Base-by-base conservation (phyloP, 305 asterid genomes). In the Fraxinus latifolia region DNA sequence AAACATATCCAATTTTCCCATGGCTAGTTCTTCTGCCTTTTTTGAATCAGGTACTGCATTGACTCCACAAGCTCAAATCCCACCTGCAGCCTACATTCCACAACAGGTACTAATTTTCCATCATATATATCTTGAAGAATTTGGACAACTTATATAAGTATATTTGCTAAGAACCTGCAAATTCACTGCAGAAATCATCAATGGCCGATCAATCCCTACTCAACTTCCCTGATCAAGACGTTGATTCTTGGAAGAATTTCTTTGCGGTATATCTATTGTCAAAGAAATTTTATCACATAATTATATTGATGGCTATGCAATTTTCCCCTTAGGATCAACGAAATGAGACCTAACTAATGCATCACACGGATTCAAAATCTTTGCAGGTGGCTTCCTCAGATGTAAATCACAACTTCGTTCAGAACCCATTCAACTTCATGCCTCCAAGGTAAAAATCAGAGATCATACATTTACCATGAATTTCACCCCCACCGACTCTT, bases 361-460 rank as follows among this genome's bases (percentile, higher is more conserved):
- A 62, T 62, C 7, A 3, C 7, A 11, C 25, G 31, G 37, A 67
- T 44, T 77, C 12, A 77, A 74, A 65, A 68, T 8, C 36, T 74
- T 6, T 60, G 34, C 44, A 88, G 91, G 78, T 19, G 62, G 14
- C 72, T 23, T 76, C 60, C 80, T 74, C 87, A 25, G 84, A 81
- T 81, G 67, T 42, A 47, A 25, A 71, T 53, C 55, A 53, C 39
- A 53, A 36, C 68, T 71, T 80, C 33, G 68, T 74, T 33, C 87
- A 79, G 32, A 75, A n/a, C 70, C 21, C 71, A 44, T 76, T 60
- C 34, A 72, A 60, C 74, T 60, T 55, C 50, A 87, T 84, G 42
- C 55, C 85, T 80, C 81, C 89, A 78, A 86, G 89, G 91, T 88
- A 80, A 32, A 19, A 34, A n/a, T 37, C 55, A 3, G 3, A 19